Percentiles rank a stretch among this genome's conserved stretches.
Conservation (phyloP, 1,284 basidiomycete genomes). For the Cystobasidiaceae sp. region DNA sequence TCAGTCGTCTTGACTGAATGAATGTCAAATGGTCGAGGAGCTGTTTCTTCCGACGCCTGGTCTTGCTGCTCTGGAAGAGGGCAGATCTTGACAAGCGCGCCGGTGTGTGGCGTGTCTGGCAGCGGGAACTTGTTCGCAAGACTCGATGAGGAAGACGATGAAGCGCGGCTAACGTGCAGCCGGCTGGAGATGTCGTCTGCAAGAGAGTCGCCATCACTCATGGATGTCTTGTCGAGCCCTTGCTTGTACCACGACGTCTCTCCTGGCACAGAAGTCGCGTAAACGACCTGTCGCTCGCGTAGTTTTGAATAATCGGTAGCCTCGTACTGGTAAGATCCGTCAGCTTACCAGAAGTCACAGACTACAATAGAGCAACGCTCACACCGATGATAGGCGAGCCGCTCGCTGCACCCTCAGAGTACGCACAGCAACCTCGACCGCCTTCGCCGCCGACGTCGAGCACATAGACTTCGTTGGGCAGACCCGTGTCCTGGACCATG, state of each 20-base stretch:
- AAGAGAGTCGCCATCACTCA: constrained; percentile 31
- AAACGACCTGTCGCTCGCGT: constrained; percentile 45
- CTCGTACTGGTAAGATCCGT: constrained; percentile 4
- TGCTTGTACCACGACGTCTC: constrained; percentile 42
- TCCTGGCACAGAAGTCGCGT: constrained; percentile 44
- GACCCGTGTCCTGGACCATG: constrained; percentile 48
- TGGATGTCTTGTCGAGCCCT: background rate
- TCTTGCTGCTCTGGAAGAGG: too few relatives aligned
- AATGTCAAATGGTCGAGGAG: background rate
- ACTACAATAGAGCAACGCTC: background rate
- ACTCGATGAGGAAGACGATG: background rate
- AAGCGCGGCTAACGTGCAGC: background rate
- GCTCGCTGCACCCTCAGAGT: constrained; percentile 18
- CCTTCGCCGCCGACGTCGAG: constrained; percentile 1
- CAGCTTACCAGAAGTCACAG: background rate
- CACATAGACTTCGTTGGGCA: constrained; percentile 45
- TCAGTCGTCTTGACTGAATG: constrained; percentile 35
- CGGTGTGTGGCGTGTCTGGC: constrained; percentile 34
- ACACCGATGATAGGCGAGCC: constrained; percentile 19
- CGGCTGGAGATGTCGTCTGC: background rate
- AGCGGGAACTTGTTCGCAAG: constrained; percentile 37
- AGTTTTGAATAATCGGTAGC: constrained; percentile 41
- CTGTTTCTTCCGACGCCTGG: background rate
- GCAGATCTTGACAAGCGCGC: constrained; percentile 37
- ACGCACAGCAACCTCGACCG: constrained; percentile 24